A percentile compares a stretch with the other conserved stretches of the same genome.
These are phyloP conservation scores for Phragmites australis DNA, from an alignment of 176 grass and related monocot genomes.

Conservation along the genomic window DNA sequence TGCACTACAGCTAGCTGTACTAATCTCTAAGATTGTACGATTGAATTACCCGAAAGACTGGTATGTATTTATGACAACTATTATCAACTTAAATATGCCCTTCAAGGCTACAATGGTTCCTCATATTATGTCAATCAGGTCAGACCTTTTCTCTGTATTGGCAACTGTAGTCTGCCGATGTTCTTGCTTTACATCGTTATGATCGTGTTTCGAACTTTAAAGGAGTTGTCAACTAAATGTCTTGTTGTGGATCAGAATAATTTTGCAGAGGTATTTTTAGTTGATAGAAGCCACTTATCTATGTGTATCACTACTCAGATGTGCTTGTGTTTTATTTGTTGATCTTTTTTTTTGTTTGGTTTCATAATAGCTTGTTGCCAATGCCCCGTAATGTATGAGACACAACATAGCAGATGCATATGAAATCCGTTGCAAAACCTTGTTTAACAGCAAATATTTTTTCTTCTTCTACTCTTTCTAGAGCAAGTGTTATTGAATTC, in stretches of 20 bases:
- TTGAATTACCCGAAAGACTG: conserved; percentile 96
- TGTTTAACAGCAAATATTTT: conserved; percentile 94
- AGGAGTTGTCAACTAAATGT: too few species aligned
- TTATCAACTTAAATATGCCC: conserved; percentile 1
- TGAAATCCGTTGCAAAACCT: conserved; percentile 52
- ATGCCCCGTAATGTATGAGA: not conserved
- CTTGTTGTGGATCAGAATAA: too few species aligned
- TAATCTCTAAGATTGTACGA: conserved; percentile 91
- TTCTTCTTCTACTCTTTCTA: conserved; percentile 87
- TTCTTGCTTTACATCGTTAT: conserved; percentile 81
- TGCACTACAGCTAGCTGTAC: too few species aligned
- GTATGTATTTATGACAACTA: conserved; percentile 38
- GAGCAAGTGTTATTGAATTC: conserved; percentile 55
- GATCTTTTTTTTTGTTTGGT: not conserved
- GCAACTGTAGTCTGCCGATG: conserved; percentile 77
- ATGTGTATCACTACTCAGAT: too few species aligned
- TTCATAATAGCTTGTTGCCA: not conserved
- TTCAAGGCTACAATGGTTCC: conserved; percentile 4
- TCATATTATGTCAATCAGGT: conserved; percentile 55
- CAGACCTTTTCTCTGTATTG: conserved; percentile 77
- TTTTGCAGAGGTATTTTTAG: too few species aligned
- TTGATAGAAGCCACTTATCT: too few species aligned
- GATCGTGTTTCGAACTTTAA: too few species aligned
- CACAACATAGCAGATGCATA: conserved; percentile 15
- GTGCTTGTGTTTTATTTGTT: too few species aligned